A percentile compares a stretch with the other conserved stretches of the same genome.
Conservation (phyloP, 306 rosid genomes). For the Cyclanthera cordifolia region DNA sequence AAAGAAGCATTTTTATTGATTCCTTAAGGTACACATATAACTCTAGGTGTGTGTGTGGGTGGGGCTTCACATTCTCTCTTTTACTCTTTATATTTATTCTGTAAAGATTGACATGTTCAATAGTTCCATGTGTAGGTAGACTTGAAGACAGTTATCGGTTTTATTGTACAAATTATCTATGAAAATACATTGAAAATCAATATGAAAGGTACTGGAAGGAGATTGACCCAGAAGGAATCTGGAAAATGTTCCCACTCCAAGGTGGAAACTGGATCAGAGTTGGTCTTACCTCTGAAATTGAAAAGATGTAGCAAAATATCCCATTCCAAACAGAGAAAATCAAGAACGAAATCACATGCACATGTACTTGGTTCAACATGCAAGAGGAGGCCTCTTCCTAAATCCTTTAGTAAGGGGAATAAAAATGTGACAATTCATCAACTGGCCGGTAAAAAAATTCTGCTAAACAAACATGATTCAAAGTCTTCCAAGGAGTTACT, state of each 20-base stretch:
- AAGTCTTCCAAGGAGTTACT: constrained; percentile 33
- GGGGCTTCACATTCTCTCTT: background rate
- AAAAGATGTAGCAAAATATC: constrained; percentile 27
- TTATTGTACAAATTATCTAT: constrained; percentile 16
- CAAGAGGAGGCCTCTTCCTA: constrained; percentile 24
- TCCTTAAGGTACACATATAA: background rate
- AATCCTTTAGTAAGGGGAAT: constrained; percentile 27
- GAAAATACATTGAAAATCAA: constrained; percentile 20
- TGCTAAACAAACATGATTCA: constrained; percentile 16
- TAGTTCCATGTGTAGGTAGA: constrained; percentile 1
- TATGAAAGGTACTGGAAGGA: constrained; percentile 45
- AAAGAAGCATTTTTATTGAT: background rate
- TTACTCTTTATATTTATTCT: background rate
- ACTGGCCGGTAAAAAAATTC: constrained; percentile 16
- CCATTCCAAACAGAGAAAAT: constrained; percentile 29
- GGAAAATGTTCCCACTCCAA: constrained; percentile 28
- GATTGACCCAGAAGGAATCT: constrained; percentile 27
- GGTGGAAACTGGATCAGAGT: constrained; percentile 26
- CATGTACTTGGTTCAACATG: constrained; percentile 24
- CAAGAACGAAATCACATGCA: constrained; percentile 28
- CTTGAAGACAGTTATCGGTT: background rate
- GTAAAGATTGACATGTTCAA: background rate
- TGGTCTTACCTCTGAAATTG: constrained; percentile 22
- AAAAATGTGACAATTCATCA: constrained; percentile 25
- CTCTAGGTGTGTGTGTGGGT: background rate